Conservation (phyloP, 108 stramenopile genomes). For the Cyclotella cryptica region DNA sequence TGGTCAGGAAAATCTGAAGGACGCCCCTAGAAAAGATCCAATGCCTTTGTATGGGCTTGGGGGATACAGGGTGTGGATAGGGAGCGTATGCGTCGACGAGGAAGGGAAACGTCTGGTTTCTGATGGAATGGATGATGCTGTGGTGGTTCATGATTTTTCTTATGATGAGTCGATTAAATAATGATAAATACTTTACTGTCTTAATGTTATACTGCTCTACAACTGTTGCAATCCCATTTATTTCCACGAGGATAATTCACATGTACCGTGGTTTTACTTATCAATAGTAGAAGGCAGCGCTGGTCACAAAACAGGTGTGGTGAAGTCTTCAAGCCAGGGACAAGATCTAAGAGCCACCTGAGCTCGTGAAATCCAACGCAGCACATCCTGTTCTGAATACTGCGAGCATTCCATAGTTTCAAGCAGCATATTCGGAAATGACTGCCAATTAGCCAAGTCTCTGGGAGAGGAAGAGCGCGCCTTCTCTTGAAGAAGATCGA, state of each 20-base stretch:
- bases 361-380: slow-evolving; percentile 36
- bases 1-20: slow-evolving; percentile 26
- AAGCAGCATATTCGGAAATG: slow-evolving; percentile 47
- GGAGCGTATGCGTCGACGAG: slow-evolving; percentile 43
- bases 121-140: slow-evolving; percentile 53
- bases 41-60: slow-evolving; percentile 41
- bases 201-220: too few species aligned
- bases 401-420: slow-evolving; percentile 15
- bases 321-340: slow-evolving; percentile 37
- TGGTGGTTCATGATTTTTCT: slow-evolving; percentile 60
- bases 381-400: slow-evolving; percentile 27
- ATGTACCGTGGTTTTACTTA: too few species aligned
- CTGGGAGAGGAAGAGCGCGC: slow-evolving; percentile 74
- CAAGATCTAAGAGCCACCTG: slow-evolving; percentile 16
- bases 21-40: slow-evolving; percentile 7
- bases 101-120: slow-evolving; percentile 47
- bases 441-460: slow-evolving; percentile 72
- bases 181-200: too few species aligned
- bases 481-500: slow-evolving; percentile 57
- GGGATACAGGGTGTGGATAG: slow-evolving; percentile 57
- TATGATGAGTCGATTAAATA: not conserved
- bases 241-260: too few species aligned
- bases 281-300: too few species aligned
- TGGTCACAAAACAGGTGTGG: not conserved
- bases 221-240: too few species aligned